phyloP scores from a whole-genome alignment of 148 eudicot genomes.

The Rhododendron ovatum region DNA sequence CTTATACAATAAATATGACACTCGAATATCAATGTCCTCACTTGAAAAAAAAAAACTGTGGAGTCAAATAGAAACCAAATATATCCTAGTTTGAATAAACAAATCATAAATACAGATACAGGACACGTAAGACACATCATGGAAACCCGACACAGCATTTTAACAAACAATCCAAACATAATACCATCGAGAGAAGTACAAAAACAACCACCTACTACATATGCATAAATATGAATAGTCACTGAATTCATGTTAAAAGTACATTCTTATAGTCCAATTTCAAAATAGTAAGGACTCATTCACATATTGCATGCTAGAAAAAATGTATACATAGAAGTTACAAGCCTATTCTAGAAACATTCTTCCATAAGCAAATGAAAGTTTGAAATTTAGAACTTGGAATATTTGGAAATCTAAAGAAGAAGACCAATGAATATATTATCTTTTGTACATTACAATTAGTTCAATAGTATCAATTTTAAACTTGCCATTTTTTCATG shows the following conservation, averaged over 20 bases:
- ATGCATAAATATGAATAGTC: background rate
- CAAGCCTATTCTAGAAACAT: background rate
- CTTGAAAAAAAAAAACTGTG: background rate
- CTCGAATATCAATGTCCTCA: background rate
- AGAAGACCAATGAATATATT: background rate
- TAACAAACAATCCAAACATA: background rate
- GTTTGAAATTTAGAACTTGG: background rate
- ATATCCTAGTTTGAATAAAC: background rate
- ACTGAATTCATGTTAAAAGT: background rate
- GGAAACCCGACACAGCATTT: background rate
- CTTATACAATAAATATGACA: background rate
- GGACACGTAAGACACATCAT: background rate
- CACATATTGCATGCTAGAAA: background rate
- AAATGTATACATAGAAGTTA: background rate
- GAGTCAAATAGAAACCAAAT: background rate
- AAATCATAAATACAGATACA: background rate
- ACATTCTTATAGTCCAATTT: background rate
- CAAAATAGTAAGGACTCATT: background rate
- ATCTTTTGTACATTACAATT: background rate
- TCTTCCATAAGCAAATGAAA: background rate
- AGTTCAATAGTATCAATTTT: background rate
- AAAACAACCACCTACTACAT: background rate
- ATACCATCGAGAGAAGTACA: background rate
- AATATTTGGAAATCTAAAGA: background rate
- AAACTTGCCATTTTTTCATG: background rate